phyloP scores from a whole-genome alignment of 352 stramenopile species.

The Globisporangium echinulatum region DNA sequence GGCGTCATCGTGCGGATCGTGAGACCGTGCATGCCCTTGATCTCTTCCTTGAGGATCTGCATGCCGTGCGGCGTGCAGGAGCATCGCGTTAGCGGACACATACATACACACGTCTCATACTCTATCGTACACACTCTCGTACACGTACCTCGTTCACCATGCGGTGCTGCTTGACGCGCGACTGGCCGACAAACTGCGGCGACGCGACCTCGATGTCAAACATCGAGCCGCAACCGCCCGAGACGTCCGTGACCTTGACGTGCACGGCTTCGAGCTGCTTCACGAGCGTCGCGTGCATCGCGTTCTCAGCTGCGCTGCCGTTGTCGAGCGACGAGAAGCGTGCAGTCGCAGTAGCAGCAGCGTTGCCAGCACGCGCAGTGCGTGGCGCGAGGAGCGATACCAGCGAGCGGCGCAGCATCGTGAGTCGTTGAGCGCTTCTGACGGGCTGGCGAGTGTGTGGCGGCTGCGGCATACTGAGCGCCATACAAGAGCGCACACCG shows the following conservation, averaged over 20 bases:
- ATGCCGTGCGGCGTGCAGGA: background rate
- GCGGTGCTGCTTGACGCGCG: slow-evolving; percentile 83
- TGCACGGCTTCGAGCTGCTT: slow-evolving; percentile 58
- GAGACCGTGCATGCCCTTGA: slow-evolving; percentile 82
- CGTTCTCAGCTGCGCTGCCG: slow-evolving; percentile 44
- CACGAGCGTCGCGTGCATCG: slow-evolving; percentile 62
- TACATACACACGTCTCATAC: background rate
- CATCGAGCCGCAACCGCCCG: slow-evolving; percentile 85
- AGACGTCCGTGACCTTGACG: slow-evolving; percentile 84
- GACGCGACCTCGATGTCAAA: slow-evolving; percentile 86
- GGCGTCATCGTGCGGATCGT: slow-evolving; percentile 79
- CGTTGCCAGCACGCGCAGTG: background rate
- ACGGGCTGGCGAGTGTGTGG: too few relatives aligned
- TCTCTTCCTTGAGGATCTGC: slow-evolving; percentile 78
- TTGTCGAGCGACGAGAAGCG: slow-evolving; percentile 17
- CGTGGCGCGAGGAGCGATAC: background rate
- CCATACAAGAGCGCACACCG: too few relatives aligned
- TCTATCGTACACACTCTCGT: too few relatives aligned
- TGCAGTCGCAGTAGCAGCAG: background rate
- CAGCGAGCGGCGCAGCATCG: slow-evolving; percentile 6
- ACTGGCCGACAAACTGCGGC: slow-evolving; percentile 66
- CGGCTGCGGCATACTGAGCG: too few relatives aligned
- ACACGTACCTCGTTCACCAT: slow-evolving; percentile 75
- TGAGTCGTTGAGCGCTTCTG: background rate
- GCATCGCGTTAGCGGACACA: background rate